Base-by-base conservation (phyloP, 306 rosid genomes). In the Biancaea sappan region DNA sequence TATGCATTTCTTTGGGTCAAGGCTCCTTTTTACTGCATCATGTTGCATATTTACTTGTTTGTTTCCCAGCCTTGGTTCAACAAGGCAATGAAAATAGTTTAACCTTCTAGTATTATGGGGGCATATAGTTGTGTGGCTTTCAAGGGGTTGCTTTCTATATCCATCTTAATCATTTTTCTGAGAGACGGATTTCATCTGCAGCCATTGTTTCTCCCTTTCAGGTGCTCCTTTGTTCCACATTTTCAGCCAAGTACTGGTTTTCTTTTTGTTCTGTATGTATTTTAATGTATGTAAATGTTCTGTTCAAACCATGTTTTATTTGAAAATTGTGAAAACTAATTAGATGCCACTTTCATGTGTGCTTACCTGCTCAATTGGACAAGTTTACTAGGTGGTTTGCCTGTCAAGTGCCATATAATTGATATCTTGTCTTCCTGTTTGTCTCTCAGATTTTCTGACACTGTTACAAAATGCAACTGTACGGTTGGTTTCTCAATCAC, bases 11-110 rank as follows among this genome's bases (percentile, higher is more conserved):
- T n/a, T n/a, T 62, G 1, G 31, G 2, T 48, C 16, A 62, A 16
- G 15, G 16, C 8, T 67, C 19, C 6, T 5, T 34, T 34, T 34
- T 32, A 2, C 18, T 53, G 10, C 10, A 24, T 22, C 28, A 19
- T 19, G 15, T 26, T 34, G 2, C 28, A 18, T 54, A 51, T 60
- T 53, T 28, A 8, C 43, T 51, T 37, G 12, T 4, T 4, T 8
- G 19, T 69, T 43, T 9, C 69, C 53, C 10, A 24, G 75, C 61
- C 54, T 25, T 66, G 64, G 54, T 46, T 41, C 8, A 24, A 29
- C 22, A 16, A 48, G 52, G 50, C 40, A 47, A 48, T 48, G 47
- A 22, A 53, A 65, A 26, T 51, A 52, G 12, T 63, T n/a, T 25
- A 51, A 10, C 29, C 28, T n/a, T 53, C 18, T 16, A 16, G 1